Evolutionary conservation across 257 asterid species (phyloP), one percentile per base, ranked within the genome.

Genomic region (Forsythia suspensa): DNA sequence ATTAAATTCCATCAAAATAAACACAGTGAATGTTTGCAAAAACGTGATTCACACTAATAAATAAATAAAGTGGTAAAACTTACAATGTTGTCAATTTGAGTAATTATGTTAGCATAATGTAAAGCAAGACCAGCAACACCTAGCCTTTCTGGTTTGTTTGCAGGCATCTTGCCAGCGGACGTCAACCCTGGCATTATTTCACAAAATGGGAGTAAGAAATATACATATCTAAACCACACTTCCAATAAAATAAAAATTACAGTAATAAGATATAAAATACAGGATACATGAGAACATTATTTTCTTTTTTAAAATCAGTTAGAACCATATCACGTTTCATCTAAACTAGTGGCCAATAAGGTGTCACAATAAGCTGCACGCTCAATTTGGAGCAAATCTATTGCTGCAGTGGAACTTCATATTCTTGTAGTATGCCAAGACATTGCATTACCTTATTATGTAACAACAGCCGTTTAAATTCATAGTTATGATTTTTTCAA

Each of bases 101-200:
- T 90, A 80, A 95, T 87, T 83, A 95, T 84, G 90, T 90, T 95
- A 73, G 99, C 99, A 82, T 95, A 95, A 86, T 95, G 99, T 79
- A 95, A 85, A 75, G 98, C 97, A 80, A 95, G 97, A 84, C 99
- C 97, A 39, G 97, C 96, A 74, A 51, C 91, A 43, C 99, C 99
- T 13, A 95, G 86, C 83, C 98, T 89, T 83, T 92, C 97, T 75
- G 94, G 88, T 84, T 86, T 88, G 68, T 75, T 85, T 13, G 76
- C 46, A 57, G 91, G 79, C 74, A 81, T 91, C 82, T 82, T 89
- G 82, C 87, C 83, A 74, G 81, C 82, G 43, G 89, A 84, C 18
- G 82, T 81, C 66, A 83, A 84, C 11, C 93, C 98, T 95, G 92
- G 86, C 44, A 76, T 21, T 43, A 79, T 71, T 20, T n/a, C 70